Percentiles rank a stretch among this genome's conserved stretches.
Conservation (phyloP, 176 grass and related monocot genomes). For the Eleusine coracana region DNA sequence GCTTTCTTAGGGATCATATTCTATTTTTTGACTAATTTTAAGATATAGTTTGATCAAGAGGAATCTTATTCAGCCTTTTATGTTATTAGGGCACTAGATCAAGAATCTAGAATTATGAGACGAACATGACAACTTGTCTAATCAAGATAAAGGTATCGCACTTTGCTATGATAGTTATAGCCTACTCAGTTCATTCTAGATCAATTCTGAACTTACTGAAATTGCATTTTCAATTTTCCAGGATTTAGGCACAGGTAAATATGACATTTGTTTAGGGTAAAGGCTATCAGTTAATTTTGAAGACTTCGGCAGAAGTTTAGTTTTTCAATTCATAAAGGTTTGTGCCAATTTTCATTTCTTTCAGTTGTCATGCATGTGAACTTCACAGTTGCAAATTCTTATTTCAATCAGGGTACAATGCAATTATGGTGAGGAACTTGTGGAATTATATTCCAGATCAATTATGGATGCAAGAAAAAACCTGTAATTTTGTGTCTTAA, state of each 20-base stretch:
- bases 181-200: not conserved
- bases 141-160: constrained; percentile 13
- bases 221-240: not conserved
- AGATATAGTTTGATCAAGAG: not conserved
- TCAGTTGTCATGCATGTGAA: constrained; percentile 15
- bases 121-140: constrained; percentile 13
- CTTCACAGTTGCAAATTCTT: constrained; percentile 13
- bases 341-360: not conserved
- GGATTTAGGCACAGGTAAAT: not conserved
- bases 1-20: not conserved
- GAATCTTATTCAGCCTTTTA: constrained; percentile 13
- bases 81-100: not conserved
- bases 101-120: not conserved
- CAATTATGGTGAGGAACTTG: not conserved
- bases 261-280: not conserved
- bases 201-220: not conserved
- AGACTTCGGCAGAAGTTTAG: not conserved
- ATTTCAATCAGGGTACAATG: not conserved
- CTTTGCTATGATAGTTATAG: not conserved
- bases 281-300: not conserved
- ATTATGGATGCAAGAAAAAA: not conserved
- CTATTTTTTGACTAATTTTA: constrained; percentile 16
- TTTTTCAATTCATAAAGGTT: not conserved
- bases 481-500: not conserved
- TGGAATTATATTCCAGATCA: no score